Base-by-base conservation (phyloP, 495 filamentous ascomycete species). In the Oidiodendron maius region DNA sequence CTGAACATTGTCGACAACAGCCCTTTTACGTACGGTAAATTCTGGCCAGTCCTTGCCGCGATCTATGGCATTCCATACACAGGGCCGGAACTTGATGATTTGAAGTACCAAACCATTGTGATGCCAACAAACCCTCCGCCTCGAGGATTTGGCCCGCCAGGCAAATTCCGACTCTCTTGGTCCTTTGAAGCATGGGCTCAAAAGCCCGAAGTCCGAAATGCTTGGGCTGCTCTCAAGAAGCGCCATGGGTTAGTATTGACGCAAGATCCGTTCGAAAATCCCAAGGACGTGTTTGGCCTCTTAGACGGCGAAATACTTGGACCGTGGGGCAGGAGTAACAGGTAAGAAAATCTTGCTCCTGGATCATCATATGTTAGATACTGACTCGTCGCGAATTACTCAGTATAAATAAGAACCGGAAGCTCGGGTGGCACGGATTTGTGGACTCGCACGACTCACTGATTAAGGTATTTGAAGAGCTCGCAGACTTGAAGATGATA, bases 1-100 rank as follows among this genome's bases (percentile, higher is more conserved):
- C 71, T 77, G 55, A 77, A 76, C 53, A 60, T 66, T 16, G 49
- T 60, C 12, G 71, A 79, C 48, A 64, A 64, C 12, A 57, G 52
- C 32, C 49, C 61, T 8, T 72, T 75, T 30, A 65, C 63, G 3
- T 73, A 69, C 64, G 66, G 64, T 5, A 48, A 61, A 15, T 60
- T 73, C 46, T 77, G 72, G 71, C 67, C 67, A 9, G 58, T 60
- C 48, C 51, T 77, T 18, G 70, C 69, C 8, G 44, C 48, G 23
- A 72, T 68, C 64, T 75, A 70, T 59, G 60, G 65, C 2, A 53
- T 70, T 9, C 51, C 61, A 20, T 64, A 46, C 54, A 50, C 32
- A 1, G 46, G 44, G 11, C 63, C 64, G 0, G 60, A 62, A 35
- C 43, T 17, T n/a, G 61, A 65, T n/a, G 52, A 53, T 24, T 18